Conservation (phyloP, 2,329 filamentous ascomycete species). For the Pseudocercospora pini-densiflorae region DNA sequence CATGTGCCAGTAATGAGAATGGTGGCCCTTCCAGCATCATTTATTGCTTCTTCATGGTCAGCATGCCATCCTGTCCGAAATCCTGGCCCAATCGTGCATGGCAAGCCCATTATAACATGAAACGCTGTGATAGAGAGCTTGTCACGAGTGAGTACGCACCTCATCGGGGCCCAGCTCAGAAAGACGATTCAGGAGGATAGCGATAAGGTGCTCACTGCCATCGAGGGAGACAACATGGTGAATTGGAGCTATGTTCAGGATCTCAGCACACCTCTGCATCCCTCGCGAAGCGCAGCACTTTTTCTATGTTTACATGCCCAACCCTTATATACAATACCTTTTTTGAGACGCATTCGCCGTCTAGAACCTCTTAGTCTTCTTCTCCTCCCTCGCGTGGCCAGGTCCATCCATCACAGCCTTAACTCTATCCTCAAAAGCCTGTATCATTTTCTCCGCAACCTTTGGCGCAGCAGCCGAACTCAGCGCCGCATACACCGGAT, state of each 20-base stretch:
- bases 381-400: constrained; percentile 20
- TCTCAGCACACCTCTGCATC: no score
- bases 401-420: constrained; percentile 51
- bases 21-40: not conserved
- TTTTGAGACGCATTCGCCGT: not conserved
- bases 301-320: not conserved
- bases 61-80: not conserved
- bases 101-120: not conserved
- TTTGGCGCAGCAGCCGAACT: constrained; percentile 82
- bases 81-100: not conserved
- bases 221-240: not conserved
- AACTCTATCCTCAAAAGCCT: constrained; percentile 87
- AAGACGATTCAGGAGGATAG: not conserved
- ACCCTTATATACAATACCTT: not conserved
- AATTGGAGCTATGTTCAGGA: no score
- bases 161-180: not conserved
- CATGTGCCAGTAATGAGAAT: not conserved
- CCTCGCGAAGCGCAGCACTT: not conserved
- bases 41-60: not conserved
- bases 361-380: constrained; percentile 4
- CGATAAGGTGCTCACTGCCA: not conserved
- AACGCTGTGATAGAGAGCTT: not conserved
- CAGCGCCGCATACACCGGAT: constrained; percentile 83
- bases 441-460: constrained; percentile 86
- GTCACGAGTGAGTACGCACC: not conserved